A percentile compares a stretch with the other conserved stretches of the same genome.
These are phyloP conservation scores for Fusarium sp. DNA, from an alignment of 2,329 filamentous ascomycete species.

Conservation along the genomic window DNA sequence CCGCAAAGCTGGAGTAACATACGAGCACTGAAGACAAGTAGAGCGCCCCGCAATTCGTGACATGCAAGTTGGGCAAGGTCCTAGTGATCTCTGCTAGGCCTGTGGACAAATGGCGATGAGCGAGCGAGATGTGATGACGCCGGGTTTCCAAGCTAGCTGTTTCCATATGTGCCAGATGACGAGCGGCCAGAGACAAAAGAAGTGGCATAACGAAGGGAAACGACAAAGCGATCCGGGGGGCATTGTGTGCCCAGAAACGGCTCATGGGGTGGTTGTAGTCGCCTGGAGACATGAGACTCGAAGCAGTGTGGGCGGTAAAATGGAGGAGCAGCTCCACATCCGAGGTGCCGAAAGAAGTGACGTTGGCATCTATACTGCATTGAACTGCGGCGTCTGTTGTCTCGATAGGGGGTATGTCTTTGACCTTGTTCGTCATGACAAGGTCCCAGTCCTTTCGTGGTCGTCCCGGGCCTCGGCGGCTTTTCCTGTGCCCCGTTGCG, in stretches of 20 bases:
- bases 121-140: not conserved
- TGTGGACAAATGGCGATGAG: not conserved
- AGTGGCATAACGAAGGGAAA: constrained; percentile 3
- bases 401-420: not conserved
- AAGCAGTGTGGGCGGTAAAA: constrained; percentile 3
- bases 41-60: constrained; percentile 1
- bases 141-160: not conserved
- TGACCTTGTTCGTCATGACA: not conserved
- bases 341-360: not conserved
- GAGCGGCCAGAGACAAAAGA: not conserved
- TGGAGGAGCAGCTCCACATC: constrained; percentile 10
- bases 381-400: no score
- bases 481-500: not conserved
- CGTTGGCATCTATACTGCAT: not conserved
- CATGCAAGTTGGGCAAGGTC: not conserved
- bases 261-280: not conserved
- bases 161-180: not conserved
- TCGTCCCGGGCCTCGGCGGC: constrained; percentile 1
- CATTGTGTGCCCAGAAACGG: constrained; percentile 7
- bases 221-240: not conserved
- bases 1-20: constrained; percentile 9
- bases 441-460: constrained; percentile 2
- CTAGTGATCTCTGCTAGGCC: not conserved
- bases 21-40: constrained; percentile 15
- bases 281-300: not conserved